These are phyloP conservation scores for Carex cristatella DNA, from an alignment of 176 grass and related monocot species.

Conservation along the genomic window DNA sequence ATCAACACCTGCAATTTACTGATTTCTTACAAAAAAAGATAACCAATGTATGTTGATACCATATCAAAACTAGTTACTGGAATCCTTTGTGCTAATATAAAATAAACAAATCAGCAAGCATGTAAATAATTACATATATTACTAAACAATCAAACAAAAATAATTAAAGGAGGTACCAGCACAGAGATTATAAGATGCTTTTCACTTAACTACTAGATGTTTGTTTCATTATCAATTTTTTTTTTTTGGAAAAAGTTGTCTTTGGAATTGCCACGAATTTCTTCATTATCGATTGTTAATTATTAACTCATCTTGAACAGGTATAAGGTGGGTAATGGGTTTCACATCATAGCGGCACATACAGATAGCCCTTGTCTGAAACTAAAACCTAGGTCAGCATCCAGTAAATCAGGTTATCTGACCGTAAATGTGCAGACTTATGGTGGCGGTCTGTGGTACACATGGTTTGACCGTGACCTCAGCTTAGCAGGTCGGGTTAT, in stretches of 20 bases:
- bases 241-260: too few relatives aligned
- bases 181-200: background rate
- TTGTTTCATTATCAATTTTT: background rate
- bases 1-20: background rate
- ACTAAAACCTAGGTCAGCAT: constrained; percentile 78
- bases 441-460: constrained; percentile 77
- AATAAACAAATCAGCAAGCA: background rate
- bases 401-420: constrained; percentile 65
- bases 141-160: background rate
- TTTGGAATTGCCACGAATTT: too few relatives aligned
- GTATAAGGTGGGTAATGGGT: constrained; percentile 68
- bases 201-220: background rate
- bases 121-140: background rate
- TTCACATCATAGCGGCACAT: constrained; percentile 89
- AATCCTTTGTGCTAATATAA: background rate
- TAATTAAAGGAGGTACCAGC: background rate
- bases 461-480: constrained; percentile 95
- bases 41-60: background rate
- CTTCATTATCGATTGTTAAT: background rate
- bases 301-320: constrained; percentile 36
- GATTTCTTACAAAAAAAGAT: background rate
- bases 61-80: background rate
- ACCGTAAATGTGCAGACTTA: constrained; percentile 94
- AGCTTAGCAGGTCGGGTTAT: constrained; percentile 86
- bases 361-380: constrained; percentile 95